Evolutionary conservation across 805 yeast genomes (phyloP), one percentile per base, ranked within the genome.

Genomic region (Priceomyces fermenticarens): DNA sequence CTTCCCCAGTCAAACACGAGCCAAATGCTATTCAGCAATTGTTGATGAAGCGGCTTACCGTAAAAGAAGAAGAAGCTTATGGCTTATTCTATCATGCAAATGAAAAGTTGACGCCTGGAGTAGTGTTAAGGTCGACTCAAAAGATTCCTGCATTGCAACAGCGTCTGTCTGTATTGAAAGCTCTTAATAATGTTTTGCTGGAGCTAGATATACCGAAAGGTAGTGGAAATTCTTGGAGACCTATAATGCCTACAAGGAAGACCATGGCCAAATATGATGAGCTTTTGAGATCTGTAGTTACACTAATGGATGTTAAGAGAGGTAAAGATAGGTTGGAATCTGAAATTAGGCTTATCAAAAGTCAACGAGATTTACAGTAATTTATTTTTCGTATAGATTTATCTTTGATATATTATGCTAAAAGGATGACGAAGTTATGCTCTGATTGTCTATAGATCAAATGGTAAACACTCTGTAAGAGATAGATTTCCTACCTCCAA

Each of bases 261-360:
- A 88, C 90, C 1, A 78, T 88, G 62, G 73, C 81, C 5, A 80
- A 79, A 53, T 89, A 85, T 55, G 97, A 91, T 52, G 80, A 79
- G 42, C 63, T 93, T 39, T 72, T 85, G 36, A 81, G 82, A 47
- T 70, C 82, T 0, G 85, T 88, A 25, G 81, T 80, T 10, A 75
- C 83, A 2, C 67, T 91, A 47, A 69, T 90, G 41, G 98, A 93
- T 41, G 71, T 90, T 11, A 91, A 91, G 65, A 84, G 80, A 58
- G 95, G 88, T 42, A 79, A 80, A 14, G 99, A 93, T 60, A 89
- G 88, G 63, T 67, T 90, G 10, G 90, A 87, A 47, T 82, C 95
- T 2, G 98, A 91, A 51, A 73, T 70, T 20, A 55, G 55, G 45
- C 62, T 70, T 41, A 67, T 70, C 31, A 68, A 67, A 47, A 65